Evolutionary conservation across 1,284 basidiomycete genomes (phyloP).

Genomic region (Tilletia caries): DNA sequence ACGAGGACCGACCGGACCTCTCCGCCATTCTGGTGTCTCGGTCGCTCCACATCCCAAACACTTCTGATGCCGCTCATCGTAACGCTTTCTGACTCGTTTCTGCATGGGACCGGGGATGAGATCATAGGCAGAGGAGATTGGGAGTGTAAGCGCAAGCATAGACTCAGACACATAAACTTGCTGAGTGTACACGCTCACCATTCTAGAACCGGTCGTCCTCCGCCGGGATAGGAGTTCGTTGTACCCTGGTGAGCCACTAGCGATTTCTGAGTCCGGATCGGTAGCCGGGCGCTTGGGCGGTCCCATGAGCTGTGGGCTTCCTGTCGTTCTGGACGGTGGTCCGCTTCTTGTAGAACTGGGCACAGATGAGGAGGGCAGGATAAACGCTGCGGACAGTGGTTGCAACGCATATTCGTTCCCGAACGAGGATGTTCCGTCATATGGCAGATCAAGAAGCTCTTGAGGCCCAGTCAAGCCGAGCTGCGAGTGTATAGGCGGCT

Average conservation of each 20-base stretch:
- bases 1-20: conserved; percentile 28
- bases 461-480: too few species aligned
- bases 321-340: too few species aligned
- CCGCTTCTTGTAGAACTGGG: too few species aligned
- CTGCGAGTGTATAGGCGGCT: too few species aligned
- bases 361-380: too few species aligned
- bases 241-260: background rate
- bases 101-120: background rate
- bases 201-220: background rate
- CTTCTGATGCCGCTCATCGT: background rate
- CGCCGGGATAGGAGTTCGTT: background rate
- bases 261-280: background rate
- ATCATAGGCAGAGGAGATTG: background rate
- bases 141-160: background rate
- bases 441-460: too few species aligned
- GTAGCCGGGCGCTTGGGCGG: background rate
- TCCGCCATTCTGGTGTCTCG: conserved; percentile 31
- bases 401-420: too few species aligned
- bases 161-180: too few species aligned
- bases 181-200: background rate
- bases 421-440: too few species aligned
- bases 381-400: too few species aligned
- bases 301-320: background rate
- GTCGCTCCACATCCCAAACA: conserved; percentile 29
- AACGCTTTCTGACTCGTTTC: conserved; percentile 10